A percentile compares a stretch with the other conserved stretches of the same genome.
Evolutionary conservation across 805 yeast genomes (phyloP).

Genomic region (Monosporozyma servazzii): DNA sequence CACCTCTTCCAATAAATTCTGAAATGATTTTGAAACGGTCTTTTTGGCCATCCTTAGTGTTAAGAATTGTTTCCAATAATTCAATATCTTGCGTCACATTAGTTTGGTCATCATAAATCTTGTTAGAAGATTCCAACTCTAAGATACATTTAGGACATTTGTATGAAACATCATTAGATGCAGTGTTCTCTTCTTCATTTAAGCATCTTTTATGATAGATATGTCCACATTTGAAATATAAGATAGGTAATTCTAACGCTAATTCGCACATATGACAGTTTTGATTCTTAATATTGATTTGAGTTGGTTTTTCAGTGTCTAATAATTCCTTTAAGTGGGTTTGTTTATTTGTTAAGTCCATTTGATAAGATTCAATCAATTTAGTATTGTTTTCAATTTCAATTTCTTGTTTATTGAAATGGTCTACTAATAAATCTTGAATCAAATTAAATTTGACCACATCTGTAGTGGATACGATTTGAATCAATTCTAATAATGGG

Average conservation of each 20-base stretch:
- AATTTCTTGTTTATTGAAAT: slow-evolving; percentile 46
- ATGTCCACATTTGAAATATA: slow-evolving; percentile 81
- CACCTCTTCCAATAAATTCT: slow-evolving; percentile 84
- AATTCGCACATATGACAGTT: slow-evolving; percentile 58
- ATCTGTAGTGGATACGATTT: slow-evolving; percentile 51
- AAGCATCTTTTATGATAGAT: slow-evolving; percentile 79
- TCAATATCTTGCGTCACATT: slow-evolving; percentile 55
- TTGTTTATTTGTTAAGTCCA: slow-evolving; percentile 51
- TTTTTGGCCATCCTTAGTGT: slow-evolving; percentile 35
- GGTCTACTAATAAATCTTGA: slow-evolving; percentile 55
- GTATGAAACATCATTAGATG: slow-evolving; percentile 14
- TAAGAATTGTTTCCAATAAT: slow-evolving; percentile 49
- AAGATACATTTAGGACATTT: slow-evolving; percentile 71
- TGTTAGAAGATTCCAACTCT: slow-evolving; percentile 58
- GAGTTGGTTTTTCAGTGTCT: slow-evolving; percentile 33
- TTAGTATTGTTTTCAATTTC: slow-evolving; percentile 63
- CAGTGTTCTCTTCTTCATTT: slow-evolving; percentile 33
- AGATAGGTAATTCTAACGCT: slow-evolving; percentile 64
- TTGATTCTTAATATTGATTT: slow-evolving; percentile 42
- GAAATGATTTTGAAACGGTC: slow-evolving; percentile 68
- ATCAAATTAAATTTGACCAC: slow-evolving; percentile 65
- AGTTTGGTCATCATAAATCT: slow-evolving; percentile 50
- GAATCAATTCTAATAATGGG: slow-evolving; percentile 71
- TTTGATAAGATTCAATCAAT: slow-evolving; percentile 56
- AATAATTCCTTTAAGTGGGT: slow-evolving; percentile 43